phyloP scores from a whole-genome alignment of 768 basidiomycete genomes.

The Pleurotus eryngii region DNA sequence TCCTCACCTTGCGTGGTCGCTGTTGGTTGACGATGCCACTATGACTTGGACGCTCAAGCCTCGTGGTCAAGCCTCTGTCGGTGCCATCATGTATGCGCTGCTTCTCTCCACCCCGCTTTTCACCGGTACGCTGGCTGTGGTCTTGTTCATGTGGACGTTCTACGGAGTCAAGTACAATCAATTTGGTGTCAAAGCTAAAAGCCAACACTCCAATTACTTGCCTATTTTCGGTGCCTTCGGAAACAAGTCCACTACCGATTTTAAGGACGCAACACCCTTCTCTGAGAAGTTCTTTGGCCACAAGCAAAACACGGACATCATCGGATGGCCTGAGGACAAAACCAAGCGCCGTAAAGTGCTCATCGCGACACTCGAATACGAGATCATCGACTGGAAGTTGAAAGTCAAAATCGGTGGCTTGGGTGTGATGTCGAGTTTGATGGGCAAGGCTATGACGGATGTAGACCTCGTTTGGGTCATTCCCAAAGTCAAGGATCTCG shows the following conservation, averaged over 20 bases:
- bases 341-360: conserved; percentile 88
- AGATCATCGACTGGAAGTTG: conserved; percentile 95
- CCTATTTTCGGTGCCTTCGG: conserved; percentile 73
- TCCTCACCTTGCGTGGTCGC: conserved; percentile 85
- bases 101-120: conserved; percentile 79
- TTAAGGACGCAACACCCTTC: conserved; percentile 53
- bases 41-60: conserved; percentile 79
- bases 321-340: conserved; percentile 96
- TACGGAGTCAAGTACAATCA: conserved; percentile 94
- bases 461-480: conserved; percentile 93
- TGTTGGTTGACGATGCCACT: conserved; percentile 73
- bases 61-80: conserved; percentile 76
- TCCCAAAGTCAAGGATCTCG: conserved; percentile 92
- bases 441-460: conserved; percentile 98
- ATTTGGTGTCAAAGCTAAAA: conserved; percentile 79
- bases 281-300: conserved; percentile 73
- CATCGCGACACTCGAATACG: conserved; percentile 92
- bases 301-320: conserved; percentile 66
- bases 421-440: conserved; percentile 95
- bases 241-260: conserved; percentile 65
- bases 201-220: conserved; percentile 75
- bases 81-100: conserved; percentile 85
- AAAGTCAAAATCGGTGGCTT: conserved; percentile 98
- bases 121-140: conserved; percentile 78
- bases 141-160: conserved; percentile 93